phyloP scores from a whole-genome alignment of 257 asterid species.

The Salvia splendens region DNA sequence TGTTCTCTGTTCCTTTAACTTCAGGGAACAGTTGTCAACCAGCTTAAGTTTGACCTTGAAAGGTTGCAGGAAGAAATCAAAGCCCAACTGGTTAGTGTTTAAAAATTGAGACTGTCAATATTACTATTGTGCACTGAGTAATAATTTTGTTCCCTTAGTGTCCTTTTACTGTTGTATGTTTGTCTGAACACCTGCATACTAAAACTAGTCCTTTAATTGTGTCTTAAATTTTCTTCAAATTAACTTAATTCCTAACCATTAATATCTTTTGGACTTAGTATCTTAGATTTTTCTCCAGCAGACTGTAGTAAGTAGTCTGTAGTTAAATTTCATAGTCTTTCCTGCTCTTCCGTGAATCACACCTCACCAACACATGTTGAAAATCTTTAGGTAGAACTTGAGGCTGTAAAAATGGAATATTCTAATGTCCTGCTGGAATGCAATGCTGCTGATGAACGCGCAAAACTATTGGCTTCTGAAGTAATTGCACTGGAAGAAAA shows the following conservation, averaged over 20 bases:
- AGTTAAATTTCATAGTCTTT: slow-evolving; percentile 3
- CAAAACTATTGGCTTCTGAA: slow-evolving; percentile 92
- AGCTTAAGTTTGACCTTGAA: slow-evolving; percentile 79
- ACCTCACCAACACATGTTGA: slow-evolving; percentile 24
- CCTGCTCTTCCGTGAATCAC: slow-evolving; percentile 1
- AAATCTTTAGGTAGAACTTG: slow-evolving; percentile 73
- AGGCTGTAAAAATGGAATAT: slow-evolving; percentile 68
- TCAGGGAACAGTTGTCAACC: slow-evolving; percentile 81
- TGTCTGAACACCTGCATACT: slow-evolving; percentile 23
- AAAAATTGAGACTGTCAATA: slow-evolving; percentile 24
- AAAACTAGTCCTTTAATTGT: not conserved
- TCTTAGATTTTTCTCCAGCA: slow-evolving; percentile 14
- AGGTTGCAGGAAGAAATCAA: slow-evolving; percentile 76
- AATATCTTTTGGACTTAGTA: slow-evolving; percentile 17
- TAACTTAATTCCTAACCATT: not conserved
- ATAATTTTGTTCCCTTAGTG: slow-evolving; percentile 7
- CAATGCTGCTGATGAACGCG: slow-evolving; percentile 96
- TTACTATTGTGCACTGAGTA: slow-evolving; percentile 2
- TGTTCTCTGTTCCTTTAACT: slow-evolving; percentile 28
- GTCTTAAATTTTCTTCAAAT: slow-evolving; percentile 1
- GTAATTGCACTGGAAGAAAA: slow-evolving; percentile 96
- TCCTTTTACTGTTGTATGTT: slow-evolving; percentile 17
- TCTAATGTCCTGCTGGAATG: slow-evolving; percentile 87
- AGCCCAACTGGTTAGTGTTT: slow-evolving; percentile 66
- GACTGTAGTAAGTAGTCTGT: slow-evolving; percentile 19